Percentiles rank a stretch among this genome's conserved stretches.
Evolutionary conservation across 495 filamentous ascomycete genomes (phyloP).

Genomic region (Penicillium chermesinum): DNA sequence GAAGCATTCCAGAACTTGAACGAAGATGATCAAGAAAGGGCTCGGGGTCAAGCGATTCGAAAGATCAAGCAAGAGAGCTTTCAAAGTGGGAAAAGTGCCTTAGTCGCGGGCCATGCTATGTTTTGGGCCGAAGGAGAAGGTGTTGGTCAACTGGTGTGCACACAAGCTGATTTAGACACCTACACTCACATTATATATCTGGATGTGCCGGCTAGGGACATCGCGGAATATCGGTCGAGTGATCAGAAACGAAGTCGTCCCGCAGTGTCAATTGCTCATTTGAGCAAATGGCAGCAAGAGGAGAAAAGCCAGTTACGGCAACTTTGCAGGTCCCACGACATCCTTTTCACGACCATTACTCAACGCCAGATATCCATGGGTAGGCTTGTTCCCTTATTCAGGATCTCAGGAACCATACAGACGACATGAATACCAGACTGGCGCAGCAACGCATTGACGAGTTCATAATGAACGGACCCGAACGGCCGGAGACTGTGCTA

Average conservation of each 20-base stretch:
- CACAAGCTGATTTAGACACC: constrained; percentile 40
- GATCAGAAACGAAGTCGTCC: constrained; percentile 42
- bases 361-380: constrained; percentile 1
- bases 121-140: constrained; percentile 25
- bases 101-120: too few species aligned
- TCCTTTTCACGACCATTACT: constrained; percentile 40
- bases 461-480: not conserved
- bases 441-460: constrained; percentile 31
- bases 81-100: too few species aligned
- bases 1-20: constrained; percentile 42
- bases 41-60: constrained; percentile 46
- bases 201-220: constrained; percentile 31
- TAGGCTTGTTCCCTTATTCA: constrained; percentile 24
- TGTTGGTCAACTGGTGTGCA: constrained; percentile 35
- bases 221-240: constrained; percentile 29
- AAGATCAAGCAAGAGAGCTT: constrained; percentile 36
- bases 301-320: constrained; percentile 46
- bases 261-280: constrained; percentile 29
- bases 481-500: not conserved
- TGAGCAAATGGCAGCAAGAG: constrained; percentile 48
- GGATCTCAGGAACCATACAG: constrained; percentile 38
- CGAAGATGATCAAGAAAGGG: constrained; percentile 34
- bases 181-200: constrained; percentile 63
- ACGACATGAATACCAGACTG: constrained; percentile 34
- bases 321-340: constrained; percentile 43